Evolutionary conservation across 192 early-diverging fungal species (phyloP).

Genomic region (Coemansia sp.): DNA sequence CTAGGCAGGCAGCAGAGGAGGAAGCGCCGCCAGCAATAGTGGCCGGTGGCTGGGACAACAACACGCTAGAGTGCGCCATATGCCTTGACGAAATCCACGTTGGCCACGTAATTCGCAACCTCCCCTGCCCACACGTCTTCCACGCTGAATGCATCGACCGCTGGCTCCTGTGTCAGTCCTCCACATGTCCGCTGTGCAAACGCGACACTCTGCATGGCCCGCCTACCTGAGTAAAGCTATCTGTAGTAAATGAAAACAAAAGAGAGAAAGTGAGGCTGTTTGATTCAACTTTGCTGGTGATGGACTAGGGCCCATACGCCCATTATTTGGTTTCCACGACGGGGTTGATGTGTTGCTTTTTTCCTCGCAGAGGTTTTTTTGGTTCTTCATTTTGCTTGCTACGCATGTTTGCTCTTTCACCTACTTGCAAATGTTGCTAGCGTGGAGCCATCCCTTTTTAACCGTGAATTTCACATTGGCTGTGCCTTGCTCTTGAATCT

Average conservation of each 20-base stretch:
- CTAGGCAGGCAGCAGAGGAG: neutral
- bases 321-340: too few species aligned
- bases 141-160: conserved; percentile 50
- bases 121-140: conserved; percentile 50
- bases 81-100: conserved; percentile 43
- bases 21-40: neutral
- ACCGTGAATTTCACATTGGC: neutral
- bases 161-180: conserved; percentile 50
- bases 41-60: neutral
- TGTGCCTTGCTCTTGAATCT: neutral
- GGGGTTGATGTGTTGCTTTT: too few species aligned
- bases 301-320: too few species aligned
- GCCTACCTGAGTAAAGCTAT: too few species aligned
- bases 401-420: too few species aligned
- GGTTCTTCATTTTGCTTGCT: too few species aligned
- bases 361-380: too few species aligned
- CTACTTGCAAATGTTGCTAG: too few species aligned
- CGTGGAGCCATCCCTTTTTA: too few species aligned
- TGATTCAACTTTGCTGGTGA: too few species aligned
- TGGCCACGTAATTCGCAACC: conserved; percentile 31
- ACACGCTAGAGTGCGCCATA: conserved; percentile 36
- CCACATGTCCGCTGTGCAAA: conserved; percentile 52
- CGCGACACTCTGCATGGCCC: conserved; percentile 25
- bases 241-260: too few species aligned
- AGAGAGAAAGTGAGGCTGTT: too few species aligned